Evolutionary conservation across 1,284 basidiomycete species (phyloP).

Genomic region (Cutaneotrichosporon cutaneum): DNA sequence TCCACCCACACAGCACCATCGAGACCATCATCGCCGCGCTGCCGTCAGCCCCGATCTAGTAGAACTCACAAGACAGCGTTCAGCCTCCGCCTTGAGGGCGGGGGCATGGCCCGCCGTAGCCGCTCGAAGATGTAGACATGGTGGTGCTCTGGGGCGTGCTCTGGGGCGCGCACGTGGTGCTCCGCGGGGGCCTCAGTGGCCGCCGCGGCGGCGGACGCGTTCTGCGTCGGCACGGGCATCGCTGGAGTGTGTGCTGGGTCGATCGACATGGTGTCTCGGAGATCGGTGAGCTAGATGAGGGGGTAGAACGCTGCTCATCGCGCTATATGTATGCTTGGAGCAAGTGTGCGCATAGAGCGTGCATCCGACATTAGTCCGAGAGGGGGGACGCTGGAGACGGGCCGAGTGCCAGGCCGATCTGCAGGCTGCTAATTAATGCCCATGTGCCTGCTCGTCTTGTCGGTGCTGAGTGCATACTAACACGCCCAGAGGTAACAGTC

Average conservation of each 20-base stretch:
- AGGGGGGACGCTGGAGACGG: too few species aligned
- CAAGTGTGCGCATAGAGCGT: too few species aligned
- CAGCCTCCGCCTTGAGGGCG: conserved; percentile 4
- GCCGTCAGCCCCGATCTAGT: neutral
- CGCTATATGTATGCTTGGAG: too few species aligned
- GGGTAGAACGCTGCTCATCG: too few species aligned
- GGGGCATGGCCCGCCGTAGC: conserved; percentile 13
- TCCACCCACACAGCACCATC: conserved; percentile 27
- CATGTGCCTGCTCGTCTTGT: too few species aligned
- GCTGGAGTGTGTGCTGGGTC: neutral
- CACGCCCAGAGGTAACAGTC: too few species aligned
- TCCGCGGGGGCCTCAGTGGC: neutral
- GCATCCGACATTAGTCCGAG: neutral
- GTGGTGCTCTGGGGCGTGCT: too few species aligned
- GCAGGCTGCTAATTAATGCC: too few species aligned
- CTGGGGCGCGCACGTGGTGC: neutral
- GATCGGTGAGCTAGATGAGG: neutral
- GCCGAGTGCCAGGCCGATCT: neutral
- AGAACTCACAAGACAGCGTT: conserved; percentile 1
- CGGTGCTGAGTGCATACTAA: too few species aligned
- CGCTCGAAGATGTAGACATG: conserved; percentile 21
- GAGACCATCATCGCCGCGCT: conserved; percentile 19
- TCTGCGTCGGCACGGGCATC: neutral
- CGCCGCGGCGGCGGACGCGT: neutral
- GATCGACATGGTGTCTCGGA: too few species aligned